phyloP scores from a whole-genome alignment of 352 stramenopile genomes.

The Phytophthora cajani region DNA sequence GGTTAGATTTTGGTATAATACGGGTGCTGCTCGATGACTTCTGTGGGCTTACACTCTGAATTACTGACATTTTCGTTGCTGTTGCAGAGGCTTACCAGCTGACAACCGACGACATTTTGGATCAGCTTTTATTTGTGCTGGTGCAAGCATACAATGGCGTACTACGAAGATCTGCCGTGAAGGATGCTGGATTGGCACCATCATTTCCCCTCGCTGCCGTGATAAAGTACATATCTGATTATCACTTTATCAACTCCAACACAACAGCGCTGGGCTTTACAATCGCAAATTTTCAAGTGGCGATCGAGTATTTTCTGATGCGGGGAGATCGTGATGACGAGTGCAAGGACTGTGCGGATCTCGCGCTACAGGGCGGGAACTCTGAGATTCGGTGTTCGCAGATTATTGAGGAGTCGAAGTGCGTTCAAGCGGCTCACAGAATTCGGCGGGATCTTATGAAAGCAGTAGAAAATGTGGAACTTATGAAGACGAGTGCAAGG shows the following conservation, averaged over 20 bases:
- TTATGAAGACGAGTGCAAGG: constrained; percentile 37
- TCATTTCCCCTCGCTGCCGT: constrained; percentile 63
- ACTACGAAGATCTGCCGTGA: constrained; percentile 10
- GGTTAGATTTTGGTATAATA: constrained; percentile 55
- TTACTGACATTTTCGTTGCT: neutral
- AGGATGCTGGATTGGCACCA: constrained; percentile 12
- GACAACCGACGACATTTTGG: constrained; percentile 84
- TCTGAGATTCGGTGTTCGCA: constrained; percentile 22
- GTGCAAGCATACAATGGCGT: constrained; percentile 53
- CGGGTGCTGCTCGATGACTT: neutral
- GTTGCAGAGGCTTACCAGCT: constrained; percentile 57
- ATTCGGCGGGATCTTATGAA: constrained; percentile 37
- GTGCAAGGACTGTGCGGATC: constrained; percentile 29
- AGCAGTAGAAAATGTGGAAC: constrained; percentile 27
- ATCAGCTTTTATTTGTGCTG: constrained; percentile 76
- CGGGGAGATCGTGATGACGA: constrained; percentile 39
- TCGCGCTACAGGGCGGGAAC: constrained; percentile 23
- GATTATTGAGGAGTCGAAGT: constrained; percentile 37
- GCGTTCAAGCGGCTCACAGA: constrained; percentile 25
- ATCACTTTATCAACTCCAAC: constrained; percentile 88
- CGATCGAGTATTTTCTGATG: constrained; percentile 78
- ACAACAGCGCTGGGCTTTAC: constrained; percentile 81
- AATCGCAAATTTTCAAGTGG: constrained; percentile 84
- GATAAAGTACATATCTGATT: constrained; percentile 77
- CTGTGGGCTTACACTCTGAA: neutral